Evolutionary conservation across 108 stramenopile genomes (phyloP).

Genomic region (Fragilaria crotonensis): DNA sequence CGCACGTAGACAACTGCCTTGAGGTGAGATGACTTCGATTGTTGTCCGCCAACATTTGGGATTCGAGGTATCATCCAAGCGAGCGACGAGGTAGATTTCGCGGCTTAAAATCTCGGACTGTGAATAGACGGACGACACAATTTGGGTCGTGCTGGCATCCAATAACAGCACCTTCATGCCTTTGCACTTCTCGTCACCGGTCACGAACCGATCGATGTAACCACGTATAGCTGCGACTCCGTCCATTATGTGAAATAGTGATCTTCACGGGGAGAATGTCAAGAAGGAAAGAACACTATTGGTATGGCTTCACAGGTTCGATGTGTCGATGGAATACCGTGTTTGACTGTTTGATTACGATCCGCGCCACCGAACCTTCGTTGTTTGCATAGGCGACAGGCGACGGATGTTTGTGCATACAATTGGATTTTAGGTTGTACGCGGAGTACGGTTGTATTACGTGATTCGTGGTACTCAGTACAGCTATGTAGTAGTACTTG

Average conservation of each 20-base stretch:
- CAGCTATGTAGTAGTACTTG: too few relatives aligned
- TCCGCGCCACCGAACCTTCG: too few relatives aligned
- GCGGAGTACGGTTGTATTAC: too few relatives aligned
- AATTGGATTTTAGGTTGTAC: too few relatives aligned
- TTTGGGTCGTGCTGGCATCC: slow-evolving; percentile 87
- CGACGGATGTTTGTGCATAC: too few relatives aligned
- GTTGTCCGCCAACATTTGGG: slow-evolving; percentile 1
- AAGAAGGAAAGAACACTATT: too few relatives aligned
- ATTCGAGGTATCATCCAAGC: slow-evolving; percentile 43
- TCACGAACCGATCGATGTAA: slow-evolving; percentile 89
- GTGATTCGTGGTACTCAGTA: too few relatives aligned
- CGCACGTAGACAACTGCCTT: slow-evolving; percentile 93
- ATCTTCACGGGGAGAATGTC: too few relatives aligned
- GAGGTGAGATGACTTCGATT: slow-evolving; percentile 49
- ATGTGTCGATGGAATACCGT: too few relatives aligned
- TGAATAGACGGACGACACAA: slow-evolving; percentile 79
- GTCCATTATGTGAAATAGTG: slow-evolving; percentile 48
- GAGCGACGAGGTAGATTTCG: slow-evolving; percentile 82
- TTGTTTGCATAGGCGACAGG: too few relatives aligned
- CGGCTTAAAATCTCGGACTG: slow-evolving; percentile 82
- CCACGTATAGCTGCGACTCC: slow-evolving; percentile 64
- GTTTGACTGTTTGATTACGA: too few relatives aligned
- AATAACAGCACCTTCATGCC: slow-evolving; percentile 96
- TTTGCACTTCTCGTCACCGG: slow-evolving; percentile 53
- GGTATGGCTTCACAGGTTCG: too few relatives aligned